These are phyloP conservation scores for Backusella mclennaniae DNA, from an alignment of 192 early-diverging fungal genomes.

Conservation along the genomic window DNA sequence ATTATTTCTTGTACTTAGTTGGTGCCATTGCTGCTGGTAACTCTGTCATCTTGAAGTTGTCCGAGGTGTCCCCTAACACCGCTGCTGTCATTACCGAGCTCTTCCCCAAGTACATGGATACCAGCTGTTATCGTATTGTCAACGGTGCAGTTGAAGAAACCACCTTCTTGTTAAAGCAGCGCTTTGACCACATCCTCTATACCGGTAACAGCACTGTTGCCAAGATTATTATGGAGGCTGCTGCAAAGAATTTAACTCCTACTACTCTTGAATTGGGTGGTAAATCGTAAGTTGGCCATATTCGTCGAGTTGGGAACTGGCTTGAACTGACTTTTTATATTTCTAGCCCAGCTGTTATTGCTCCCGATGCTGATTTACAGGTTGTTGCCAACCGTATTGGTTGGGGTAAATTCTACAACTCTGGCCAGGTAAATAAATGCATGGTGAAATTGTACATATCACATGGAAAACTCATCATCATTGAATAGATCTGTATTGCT, in stretches of 20 bases:
- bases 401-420: conserved; percentile 84
- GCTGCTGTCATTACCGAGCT: conserved; percentile 64
- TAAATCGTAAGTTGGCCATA: conserved; percentile 53
- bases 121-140: conserved; percentile 63
- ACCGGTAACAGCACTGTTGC: conserved; percentile 84
- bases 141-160: conserved; percentile 79
- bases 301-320: neutral
- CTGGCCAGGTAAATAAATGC: conserved; percentile 65
- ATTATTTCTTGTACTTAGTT: conserved; percentile 55
- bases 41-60: conserved; percentile 75
- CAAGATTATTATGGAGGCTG: conserved; percentile 79
- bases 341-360: conserved; percentile 60
- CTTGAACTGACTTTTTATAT: neutral
- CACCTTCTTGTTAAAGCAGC: conserved; percentile 66
- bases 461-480: no score
- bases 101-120: conserved; percentile 78
- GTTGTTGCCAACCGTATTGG: conserved; percentile 68
- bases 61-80: conserved; percentile 73
- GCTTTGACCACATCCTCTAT: conserved; percentile 92
- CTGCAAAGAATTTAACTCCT: conserved; percentile 83
- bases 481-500: conserved; percentile 67
- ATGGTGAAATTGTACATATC: no score
- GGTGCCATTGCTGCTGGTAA: conserved; percentile 94
- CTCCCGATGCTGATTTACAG: conserved; percentile 63
- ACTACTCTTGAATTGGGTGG: conserved; percentile 94